Evolutionary conservation across 164 flowering plant species (phyloP), one percentile per base, ranked within the genome.

Genomic region (Tetrastigma voinierianum): DNA sequence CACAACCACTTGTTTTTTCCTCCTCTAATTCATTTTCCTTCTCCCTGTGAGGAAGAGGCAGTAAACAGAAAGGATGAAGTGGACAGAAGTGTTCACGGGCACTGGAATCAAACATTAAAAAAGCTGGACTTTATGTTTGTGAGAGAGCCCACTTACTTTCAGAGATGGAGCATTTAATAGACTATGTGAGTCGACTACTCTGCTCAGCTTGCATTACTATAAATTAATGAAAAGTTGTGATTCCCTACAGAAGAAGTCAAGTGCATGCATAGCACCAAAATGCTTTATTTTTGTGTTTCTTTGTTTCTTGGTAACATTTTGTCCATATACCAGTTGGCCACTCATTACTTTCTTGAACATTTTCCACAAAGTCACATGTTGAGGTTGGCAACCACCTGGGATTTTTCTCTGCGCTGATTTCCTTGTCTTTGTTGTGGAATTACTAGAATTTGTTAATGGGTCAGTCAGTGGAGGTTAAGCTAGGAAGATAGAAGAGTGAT

Each of bases 11-110:
- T n/a, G 55, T 10, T n/a, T 52, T 17, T 52, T 52, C 9, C 3
- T 32, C 40, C 40, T 32, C 40, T 32, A 32, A 32, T 32, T 32
- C 40, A 32, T 4, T 32, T 32, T 32, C 40, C 40, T 32, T 32
- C 40, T 32, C 40, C 40, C 40, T 0, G 40, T 17, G 20, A 20
- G 17, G n/a, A 20, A 55, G 24, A 12, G 58, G 13, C 40, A 13
- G 12, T 9, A 55, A 19, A 55, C 23, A 57, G 12, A 16, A 32
- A 32, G 40, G 9, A 13, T 12, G 18, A 57, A 57, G 46, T 14
- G 14, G 61, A 57, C 61, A 25, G 46, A 57, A 23, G 40, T 23
- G n/a, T 23, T 57, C 61, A 57, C 61, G 61, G 46, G 61, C 61
- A 57, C 18, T 6, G 20, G 19, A 25, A 45, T 18, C 4, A 11